These are phyloP conservation scores for Veloboletus limbatus DNA, from an alignment of 1,284 basidiomycete species.

Conservation along the genomic window DNA sequence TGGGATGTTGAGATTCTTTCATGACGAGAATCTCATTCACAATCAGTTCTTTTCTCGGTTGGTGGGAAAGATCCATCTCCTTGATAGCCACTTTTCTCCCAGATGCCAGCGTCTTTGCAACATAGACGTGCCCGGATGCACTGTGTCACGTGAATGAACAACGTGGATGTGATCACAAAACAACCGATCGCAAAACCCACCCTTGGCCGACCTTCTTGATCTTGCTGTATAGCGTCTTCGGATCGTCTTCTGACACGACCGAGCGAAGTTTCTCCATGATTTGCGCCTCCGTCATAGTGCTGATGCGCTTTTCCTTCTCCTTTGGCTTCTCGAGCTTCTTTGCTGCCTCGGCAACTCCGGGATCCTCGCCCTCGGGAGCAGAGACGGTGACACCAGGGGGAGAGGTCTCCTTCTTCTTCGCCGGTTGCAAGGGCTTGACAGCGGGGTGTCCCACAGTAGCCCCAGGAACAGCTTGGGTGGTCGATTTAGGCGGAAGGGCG, in stretches of 20 bases:
- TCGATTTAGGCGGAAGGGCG: constrained; percentile 52
- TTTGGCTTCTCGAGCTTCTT: constrained; percentile 49
- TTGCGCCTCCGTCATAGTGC: constrained; percentile 95
- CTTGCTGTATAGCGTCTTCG: constrained; percentile 89
- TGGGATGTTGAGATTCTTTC: constrained; percentile 98
- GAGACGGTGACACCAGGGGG: constrained; percentile 43
- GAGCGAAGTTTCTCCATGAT: constrained; percentile 96
- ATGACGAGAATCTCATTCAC: constrained; percentile 99
- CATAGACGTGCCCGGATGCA: constrained; percentile 98
- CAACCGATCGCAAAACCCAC: constrained; percentile 39
- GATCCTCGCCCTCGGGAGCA: constrained; percentile 40
- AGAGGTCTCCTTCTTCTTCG: constrained; percentile 54
- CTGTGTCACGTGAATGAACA: constrained; percentile 50
- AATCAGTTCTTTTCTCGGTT: constrained; percentile 96
- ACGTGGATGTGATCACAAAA: background rate
- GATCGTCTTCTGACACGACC: constrained; percentile 87
- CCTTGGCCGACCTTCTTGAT: constrained; percentile 99
- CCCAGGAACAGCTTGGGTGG: constrained; percentile 44
- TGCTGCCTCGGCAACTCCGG: constrained; percentile 70
- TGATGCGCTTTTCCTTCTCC: constrained; percentile 84
- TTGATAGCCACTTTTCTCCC: constrained; percentile 97
- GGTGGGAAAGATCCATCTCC: constrained; percentile 97
- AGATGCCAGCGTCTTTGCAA: constrained; percentile 87
- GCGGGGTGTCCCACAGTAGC: constrained; percentile 51
- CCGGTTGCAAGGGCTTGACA: constrained; percentile 76